Percentiles rank a stretch among this genome's conserved stretches.
Evolutionary conservation across 805 yeast species (phyloP).

Genomic region (Pichia ethanolica): DNA sequence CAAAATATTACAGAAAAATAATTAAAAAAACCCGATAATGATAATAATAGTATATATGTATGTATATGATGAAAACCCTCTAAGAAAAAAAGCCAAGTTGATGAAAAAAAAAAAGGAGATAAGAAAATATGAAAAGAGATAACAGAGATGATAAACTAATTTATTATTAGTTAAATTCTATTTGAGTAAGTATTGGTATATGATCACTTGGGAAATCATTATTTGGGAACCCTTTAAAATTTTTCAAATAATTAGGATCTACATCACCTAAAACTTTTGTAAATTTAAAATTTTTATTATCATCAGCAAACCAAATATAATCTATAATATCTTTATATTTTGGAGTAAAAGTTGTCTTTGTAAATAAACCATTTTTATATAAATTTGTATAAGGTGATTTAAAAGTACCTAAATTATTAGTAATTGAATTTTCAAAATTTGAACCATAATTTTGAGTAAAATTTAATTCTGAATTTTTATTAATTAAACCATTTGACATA

Average conservation of each 20-base stretch:
- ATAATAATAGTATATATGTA: too few species aligned
- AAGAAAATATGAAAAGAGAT: neutral
- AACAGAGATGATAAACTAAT: too few species aligned
- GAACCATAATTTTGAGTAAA: constrained; percentile 16
- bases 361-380: constrained; percentile 17
- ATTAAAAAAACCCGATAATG: too few species aligned
- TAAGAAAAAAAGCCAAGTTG: neutral
- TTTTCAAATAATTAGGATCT: constrained; percentile 26
- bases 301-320: constrained; percentile 42
- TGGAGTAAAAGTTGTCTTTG: constrained; percentile 40
- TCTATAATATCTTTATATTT: constrained; percentile 48
- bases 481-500: constrained; percentile 25
- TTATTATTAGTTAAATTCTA: constrained; percentile 12
- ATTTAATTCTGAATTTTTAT: constrained; percentile 12
- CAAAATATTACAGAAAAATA: too few species aligned
- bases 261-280: constrained; percentile 47
- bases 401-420: constrained; percentile 14
- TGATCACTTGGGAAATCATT: constrained; percentile 51
- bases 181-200: constrained; percentile 24
- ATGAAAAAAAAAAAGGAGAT: neutral
- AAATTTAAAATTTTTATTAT: constrained; percentile 27
- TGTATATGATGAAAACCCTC: too few species aligned
- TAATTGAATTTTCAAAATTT: constrained; percentile 5
- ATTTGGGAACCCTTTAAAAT: constrained; percentile 43
- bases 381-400: constrained; percentile 24